Conservation (phyloP, 495 filamentous ascomycete genomes). For the Daldinia decipiens region DNA sequence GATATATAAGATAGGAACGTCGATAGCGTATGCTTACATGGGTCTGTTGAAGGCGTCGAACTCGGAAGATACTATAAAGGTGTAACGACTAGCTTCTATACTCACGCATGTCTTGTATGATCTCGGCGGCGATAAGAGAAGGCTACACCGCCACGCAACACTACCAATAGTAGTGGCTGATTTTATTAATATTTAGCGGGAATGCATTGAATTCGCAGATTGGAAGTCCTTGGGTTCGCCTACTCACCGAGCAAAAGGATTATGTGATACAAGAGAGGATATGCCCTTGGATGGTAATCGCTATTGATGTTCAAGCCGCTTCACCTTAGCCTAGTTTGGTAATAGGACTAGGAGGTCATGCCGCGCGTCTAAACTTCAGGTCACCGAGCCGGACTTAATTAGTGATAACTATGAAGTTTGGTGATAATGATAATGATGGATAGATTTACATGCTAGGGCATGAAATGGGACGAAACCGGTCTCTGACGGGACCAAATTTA, state of each 20-base stretch:
- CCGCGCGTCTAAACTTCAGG: not conserved
- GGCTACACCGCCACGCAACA: not conserved
- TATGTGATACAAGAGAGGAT: not conserved
- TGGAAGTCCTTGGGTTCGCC: not conserved
- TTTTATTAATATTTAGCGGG: not conserved
- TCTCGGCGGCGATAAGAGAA: not conserved
- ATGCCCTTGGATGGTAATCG: not conserved
- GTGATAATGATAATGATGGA: conserved; percentile 31
- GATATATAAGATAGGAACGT: not conserved
- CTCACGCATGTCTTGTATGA: not conserved
- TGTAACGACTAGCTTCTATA: not conserved
- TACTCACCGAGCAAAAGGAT: not conserved
- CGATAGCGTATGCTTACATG: conserved; percentile 22
- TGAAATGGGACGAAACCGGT: conserved; percentile 5
- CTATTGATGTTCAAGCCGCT: not conserved
- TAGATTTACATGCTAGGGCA: conserved; percentile 10
- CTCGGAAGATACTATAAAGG: not conserved
- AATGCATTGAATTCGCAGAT: not conserved
- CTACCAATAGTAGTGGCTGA: not conserved
- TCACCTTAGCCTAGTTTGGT: not conserved
- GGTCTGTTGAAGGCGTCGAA: conserved; percentile 7
- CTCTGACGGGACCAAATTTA: conserved; percentile 29
- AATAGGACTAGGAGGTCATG: conserved; percentile 11
- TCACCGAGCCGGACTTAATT: not conserved
- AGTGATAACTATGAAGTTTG: not conserved